phyloP scores from a whole-genome alignment of 805 yeast genomes.

The Metschnikowia aberdeeniae region DNA sequence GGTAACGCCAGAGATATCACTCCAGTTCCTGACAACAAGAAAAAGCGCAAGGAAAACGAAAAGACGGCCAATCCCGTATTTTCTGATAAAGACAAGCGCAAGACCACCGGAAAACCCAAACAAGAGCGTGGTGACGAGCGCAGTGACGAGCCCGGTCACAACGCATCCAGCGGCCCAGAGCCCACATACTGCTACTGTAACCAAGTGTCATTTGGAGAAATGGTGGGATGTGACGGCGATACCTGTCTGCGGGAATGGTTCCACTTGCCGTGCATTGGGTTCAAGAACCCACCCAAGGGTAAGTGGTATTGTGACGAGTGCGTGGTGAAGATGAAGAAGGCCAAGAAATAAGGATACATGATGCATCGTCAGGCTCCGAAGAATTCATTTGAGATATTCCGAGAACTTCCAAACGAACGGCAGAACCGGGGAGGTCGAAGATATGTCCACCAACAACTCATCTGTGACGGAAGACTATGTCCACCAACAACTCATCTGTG shows the following conservation, averaged over 20 bases:
- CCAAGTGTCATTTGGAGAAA: slow-evolving; percentile 95
- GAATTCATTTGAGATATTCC: neutral
- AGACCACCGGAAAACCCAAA: slow-evolving; percentile 21
- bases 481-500: too few relatives aligned
- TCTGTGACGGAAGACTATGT: too few relatives aligned
- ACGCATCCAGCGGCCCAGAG: slow-evolving; percentile 37
- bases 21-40: slow-evolving; percentile 16
- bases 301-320: slow-evolving; percentile 47
- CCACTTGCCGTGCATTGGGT: slow-evolving; percentile 88
- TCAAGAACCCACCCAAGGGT: slow-evolving; percentile 74
- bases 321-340: slow-evolving; percentile 30
- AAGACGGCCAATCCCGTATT: slow-evolving; percentile 9
- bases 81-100: slow-evolving; percentile 16
- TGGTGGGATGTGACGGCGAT: slow-evolving; percentile 98
- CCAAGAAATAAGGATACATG: neutral
- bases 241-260: slow-evolving; percentile 93
- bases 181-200: slow-evolving; percentile 95
- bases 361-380: neutral
- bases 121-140: slow-evolving; percentile 12
- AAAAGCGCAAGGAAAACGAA: slow-evolving; percentile 14
- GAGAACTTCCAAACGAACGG: too few relatives aligned
- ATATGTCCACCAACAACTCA: too few relatives aligned
- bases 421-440: too few relatives aligned
- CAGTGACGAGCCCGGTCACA: slow-evolving; percentile 5
- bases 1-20: slow-evolving; percentile 20